These are phyloP conservation scores for Macrocybe sp. DNA, from an alignment of 1,284 basidiomycete genomes.

Conservation along the genomic window DNA sequence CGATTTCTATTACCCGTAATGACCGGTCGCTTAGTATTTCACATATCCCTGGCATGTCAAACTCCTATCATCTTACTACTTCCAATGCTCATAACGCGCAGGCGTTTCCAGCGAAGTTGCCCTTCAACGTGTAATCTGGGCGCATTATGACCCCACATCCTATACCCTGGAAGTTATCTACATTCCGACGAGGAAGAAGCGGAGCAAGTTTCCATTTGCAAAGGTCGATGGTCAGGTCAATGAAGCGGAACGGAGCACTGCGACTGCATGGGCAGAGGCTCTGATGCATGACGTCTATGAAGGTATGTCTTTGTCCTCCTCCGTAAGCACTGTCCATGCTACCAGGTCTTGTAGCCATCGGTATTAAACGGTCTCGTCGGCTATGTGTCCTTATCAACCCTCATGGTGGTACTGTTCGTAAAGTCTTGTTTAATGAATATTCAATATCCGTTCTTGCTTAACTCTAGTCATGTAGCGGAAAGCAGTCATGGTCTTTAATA, in stretches of 20 bases:
- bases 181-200: too few relatives aligned
- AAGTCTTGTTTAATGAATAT: not conserved
- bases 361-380: slow-evolving; percentile 38
- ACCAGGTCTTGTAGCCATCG: slow-evolving; percentile 29
- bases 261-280: slow-evolving; percentile 45
- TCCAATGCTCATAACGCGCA: too few relatives aligned
- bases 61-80: too few relatives aligned
- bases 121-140: too few relatives aligned
- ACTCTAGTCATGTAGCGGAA: slow-evolving; percentile 52
- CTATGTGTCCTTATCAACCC: slow-evolving; percentile 87
- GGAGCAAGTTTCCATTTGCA: too few relatives aligned
- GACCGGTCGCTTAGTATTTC: too few relatives aligned
- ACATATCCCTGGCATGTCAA: too few relatives aligned
- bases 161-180: too few relatives aligned
- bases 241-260: not conserved
- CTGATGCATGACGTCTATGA: slow-evolving; percentile 58
- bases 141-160: too few relatives aligned
- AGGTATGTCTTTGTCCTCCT: slow-evolving; percentile 20
- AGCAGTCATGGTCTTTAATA: slow-evolving; percentile 55
- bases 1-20: too few relatives aligned
- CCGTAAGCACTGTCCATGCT: not conserved
- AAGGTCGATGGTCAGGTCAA: not conserved
- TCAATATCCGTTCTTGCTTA: not conserved
- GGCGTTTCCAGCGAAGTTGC: too few relatives aligned
- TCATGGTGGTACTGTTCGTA: slow-evolving; percentile 66